Conservation (phyloP, 768 basidiomycete species). For the Leccinum subtestaceum region DNA sequence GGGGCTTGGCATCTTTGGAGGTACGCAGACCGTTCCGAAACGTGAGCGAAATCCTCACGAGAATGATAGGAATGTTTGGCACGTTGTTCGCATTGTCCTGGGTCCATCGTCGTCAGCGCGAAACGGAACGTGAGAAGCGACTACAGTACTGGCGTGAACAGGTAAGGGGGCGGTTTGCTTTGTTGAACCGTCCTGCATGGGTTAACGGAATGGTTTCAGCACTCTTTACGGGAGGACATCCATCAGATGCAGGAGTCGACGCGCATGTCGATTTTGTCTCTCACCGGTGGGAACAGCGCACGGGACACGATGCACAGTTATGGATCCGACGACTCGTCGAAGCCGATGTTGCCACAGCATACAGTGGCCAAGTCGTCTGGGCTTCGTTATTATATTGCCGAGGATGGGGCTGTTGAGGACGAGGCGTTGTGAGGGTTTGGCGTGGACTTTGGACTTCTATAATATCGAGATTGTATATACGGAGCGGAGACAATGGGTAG, state of each 20-base stretch:
- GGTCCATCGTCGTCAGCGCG: slow-evolving; percentile 69
- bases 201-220: slow-evolving; percentile 36
- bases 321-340: slow-evolving; percentile 52
- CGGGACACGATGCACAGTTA: slow-evolving; percentile 51
- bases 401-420: neutral
- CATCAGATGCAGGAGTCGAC: slow-evolving; percentile 77
- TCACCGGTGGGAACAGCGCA: slow-evolving; percentile 42
- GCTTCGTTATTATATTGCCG: slow-evolving; percentile 51
- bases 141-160: slow-evolving; percentile 90
- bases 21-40: slow-evolving; percentile 39
- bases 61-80: slow-evolving; percentile 64
- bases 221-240: slow-evolving; percentile 78
- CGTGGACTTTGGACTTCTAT: too few relatives aligned
- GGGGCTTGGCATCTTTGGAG: slow-evolving; percentile 66
- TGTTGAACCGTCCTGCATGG: neutral
- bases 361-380: slow-evolving; percentile 44
- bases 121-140: slow-evolving; percentile 73
- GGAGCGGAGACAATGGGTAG: neutral
- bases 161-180: slow-evolving; percentile 34
- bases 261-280: slow-evolving; percentile 59
- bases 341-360: slow-evolving; percentile 51
- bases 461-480: too few relatives aligned
- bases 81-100: slow-evolving; percentile 68
- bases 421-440: too few relatives aligned
- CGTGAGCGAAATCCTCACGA: neutral